Conservation (phyloP, 2,329 filamentous ascomycete species). For the Botrytis squamosa region DNA sequence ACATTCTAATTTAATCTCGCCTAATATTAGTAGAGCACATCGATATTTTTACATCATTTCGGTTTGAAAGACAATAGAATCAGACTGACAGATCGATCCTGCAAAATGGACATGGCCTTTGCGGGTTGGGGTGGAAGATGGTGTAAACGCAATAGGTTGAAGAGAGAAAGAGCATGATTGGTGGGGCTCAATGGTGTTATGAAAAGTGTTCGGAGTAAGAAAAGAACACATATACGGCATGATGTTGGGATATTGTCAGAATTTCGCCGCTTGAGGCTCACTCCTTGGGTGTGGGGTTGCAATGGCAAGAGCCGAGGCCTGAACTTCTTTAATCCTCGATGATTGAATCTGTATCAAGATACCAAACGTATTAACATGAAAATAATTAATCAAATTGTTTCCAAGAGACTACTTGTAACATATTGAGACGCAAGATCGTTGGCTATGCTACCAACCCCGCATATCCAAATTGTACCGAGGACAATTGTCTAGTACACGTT, state of each 20-base stretch:
- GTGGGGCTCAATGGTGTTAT: neutral
- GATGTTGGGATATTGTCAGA: neutral
- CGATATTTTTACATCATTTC: neutral
- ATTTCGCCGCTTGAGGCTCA: neutral
- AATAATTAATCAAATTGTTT: neutral
- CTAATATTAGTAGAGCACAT: neutral
- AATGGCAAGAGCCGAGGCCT: neutral
- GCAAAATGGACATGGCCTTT: too few species aligned
- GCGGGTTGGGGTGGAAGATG: neutral
- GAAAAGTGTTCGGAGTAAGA: neutral
- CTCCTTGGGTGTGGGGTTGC: neutral
- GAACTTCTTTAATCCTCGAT: neutral
- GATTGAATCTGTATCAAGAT: neutral
- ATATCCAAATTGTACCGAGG: neutral
- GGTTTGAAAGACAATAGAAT: neutral
- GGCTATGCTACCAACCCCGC: neutral
- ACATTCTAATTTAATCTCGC: too few species aligned
- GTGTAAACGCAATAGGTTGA: neutral
- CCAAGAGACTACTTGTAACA: neutral
- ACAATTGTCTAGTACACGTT: neutral
- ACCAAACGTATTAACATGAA: neutral
- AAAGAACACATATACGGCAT: neutral
- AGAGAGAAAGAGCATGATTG: neutral
- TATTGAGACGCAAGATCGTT: neutral
- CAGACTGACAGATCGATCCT: too few species aligned